These are phyloP conservation scores for Plectranthus barbatus DNA, from an alignment of 257 asterid genomes.

Conservation along the genomic window DNA sequence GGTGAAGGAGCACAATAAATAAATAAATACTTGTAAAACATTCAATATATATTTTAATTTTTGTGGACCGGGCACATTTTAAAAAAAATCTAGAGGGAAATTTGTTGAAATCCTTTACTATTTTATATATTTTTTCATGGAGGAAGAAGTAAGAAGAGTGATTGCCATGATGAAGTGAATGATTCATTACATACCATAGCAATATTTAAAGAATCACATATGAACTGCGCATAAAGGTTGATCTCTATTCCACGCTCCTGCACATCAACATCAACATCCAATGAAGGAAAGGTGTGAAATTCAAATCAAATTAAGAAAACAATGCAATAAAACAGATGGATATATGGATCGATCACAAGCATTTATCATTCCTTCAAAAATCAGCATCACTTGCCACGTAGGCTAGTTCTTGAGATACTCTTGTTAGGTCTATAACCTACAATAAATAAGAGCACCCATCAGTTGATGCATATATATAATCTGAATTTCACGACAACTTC, in stretches of 20 bases:
- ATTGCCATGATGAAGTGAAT: neutral
- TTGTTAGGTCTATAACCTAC: slow-evolving; percentile 79
- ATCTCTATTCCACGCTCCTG: slow-evolving; percentile 99
- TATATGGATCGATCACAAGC: slow-evolving; percentile 3
- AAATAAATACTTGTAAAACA: no score
- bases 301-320: neutral
- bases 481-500: no score
- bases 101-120: no score
- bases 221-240: slow-evolving; percentile 85
- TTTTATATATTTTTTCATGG: no score
- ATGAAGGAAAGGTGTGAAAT: neutral
- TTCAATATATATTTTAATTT: no score
- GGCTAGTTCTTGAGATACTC: slow-evolving; percentile 90
- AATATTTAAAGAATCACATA: slow-evolving; percentile 85
- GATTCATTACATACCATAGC: slow-evolving; percentile 73
- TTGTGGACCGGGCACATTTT: no score
- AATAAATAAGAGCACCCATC: slow-evolving; percentile 12
- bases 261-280: slow-evolving; percentile 1
- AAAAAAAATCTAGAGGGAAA: no score
- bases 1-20: no score
- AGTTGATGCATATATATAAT: no score
- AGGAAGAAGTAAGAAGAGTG: no score
- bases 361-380: slow-evolving; percentile 94
- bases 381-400: slow-evolving; percentile 79
- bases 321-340: no score